Evolutionary conservation across 2,329 filamentous ascomycete species (phyloP).

Genomic region (Rhinocladiella similis): DNA sequence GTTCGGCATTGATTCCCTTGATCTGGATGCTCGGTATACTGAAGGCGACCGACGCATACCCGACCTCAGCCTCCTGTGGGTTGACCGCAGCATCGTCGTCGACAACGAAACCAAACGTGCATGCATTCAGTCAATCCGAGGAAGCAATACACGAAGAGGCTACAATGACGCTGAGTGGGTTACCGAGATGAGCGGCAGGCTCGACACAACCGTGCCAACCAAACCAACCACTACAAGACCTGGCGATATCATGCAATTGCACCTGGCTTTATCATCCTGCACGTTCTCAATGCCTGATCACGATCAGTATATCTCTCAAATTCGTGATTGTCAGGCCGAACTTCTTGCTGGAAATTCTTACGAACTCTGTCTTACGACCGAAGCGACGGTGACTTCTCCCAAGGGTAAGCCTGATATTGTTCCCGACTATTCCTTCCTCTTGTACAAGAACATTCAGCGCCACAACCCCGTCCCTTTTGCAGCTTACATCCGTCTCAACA

Average conservation of each 20-base stretch:
- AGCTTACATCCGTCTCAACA: conserved; percentile 72
- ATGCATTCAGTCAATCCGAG: conserved; percentile 67
- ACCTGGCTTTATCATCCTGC: conserved; percentile 27
- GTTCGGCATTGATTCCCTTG: conserved; percentile 60
- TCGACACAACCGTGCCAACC: not conserved
- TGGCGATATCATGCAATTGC: conserved; percentile 27
- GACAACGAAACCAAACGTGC: conserved; percentile 65
- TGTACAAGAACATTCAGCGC: conserved; percentile 69
- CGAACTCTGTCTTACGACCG: conserved; percentile 78
- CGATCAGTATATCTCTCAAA: conserved; percentile 63
- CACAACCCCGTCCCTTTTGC: conserved; percentile 83
- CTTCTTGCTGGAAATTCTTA: conserved; percentile 80
- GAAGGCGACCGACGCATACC: conserved; percentile 48
- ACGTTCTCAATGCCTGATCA: conserved; percentile 39
- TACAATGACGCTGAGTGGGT: conserved; percentile 50
- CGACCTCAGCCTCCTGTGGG: conserved; percentile 74
- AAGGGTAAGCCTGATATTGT: conserved; percentile 31
- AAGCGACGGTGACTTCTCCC: conserved; percentile 61
- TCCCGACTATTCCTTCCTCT: conserved; percentile 58
- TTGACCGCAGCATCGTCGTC: conserved; percentile 74
- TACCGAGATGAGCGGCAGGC: conserved; percentile 33
- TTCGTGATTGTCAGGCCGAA: conserved; percentile 67
- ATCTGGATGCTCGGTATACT: conserved; percentile 48
- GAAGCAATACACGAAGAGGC: not conserved
- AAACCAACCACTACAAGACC: conserved; percentile 31